A percentile compares a stretch with the other conserved stretches of the same genome.
Conservation (phyloP, 495 filamentous ascomycete species). For the Aspergillus olivimuriae region DNA sequence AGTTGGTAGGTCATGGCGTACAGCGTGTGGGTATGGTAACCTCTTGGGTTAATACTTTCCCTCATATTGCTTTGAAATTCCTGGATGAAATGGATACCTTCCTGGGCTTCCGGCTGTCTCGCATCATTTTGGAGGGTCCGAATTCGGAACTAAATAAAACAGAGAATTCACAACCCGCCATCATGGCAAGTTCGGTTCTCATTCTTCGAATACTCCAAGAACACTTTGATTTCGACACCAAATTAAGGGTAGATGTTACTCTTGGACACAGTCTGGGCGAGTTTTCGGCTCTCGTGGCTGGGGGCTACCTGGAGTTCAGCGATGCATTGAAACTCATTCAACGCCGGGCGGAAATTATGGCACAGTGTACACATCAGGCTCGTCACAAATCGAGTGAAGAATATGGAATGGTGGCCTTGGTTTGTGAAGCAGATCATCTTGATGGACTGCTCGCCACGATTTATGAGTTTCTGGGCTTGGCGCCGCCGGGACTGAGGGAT, state of each 20-base stretch:
- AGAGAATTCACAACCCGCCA: constrained; percentile 86
- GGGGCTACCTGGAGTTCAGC: constrained; percentile 65
- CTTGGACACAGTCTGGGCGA: constrained; percentile 95
- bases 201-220: constrained; percentile 85
- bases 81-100: constrained; percentile 78
- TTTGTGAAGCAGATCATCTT: constrained; percentile 75
- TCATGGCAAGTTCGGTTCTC: constrained; percentile 88
- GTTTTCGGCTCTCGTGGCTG: constrained; percentile 83
- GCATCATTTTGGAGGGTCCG: constrained; percentile 76
- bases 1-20: constrained; percentile 76
- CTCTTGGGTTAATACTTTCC: constrained; percentile 80
- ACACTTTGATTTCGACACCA: constrained; percentile 70
- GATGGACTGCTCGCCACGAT: constrained; percentile 61
- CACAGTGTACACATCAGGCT: constrained; percentile 61
- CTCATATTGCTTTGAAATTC: constrained; percentile 60
- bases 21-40: constrained; percentile 89
- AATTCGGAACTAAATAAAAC: constrained; percentile 70
- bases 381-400: constrained; percentile 56
- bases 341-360: constrained; percentile 78
- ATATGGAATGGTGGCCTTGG: constrained; percentile 89
- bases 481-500: constrained; percentile 52
- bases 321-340: constrained; percentile 76
- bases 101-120: constrained; percentile 60
- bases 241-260: constrained; percentile 66
- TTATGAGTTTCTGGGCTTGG: constrained; percentile 70